phyloP scores from a whole-genome alignment of 768 basidiomycete genomes.

The Lactifluus piperatus region DNA sequence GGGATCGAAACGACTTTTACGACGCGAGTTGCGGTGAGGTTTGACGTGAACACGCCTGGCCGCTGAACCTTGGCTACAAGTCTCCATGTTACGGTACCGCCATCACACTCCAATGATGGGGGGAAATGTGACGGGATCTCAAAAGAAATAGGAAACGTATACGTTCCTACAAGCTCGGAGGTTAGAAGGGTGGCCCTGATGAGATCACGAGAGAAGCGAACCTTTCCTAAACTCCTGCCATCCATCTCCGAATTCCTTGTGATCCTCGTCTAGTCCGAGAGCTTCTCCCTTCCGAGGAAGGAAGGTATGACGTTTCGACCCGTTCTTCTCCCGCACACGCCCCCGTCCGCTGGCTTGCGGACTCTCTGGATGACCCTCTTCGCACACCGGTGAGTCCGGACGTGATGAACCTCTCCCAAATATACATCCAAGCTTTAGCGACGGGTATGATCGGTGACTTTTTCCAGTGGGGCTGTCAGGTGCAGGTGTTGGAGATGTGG shows the following conservation, averaged over 20 bases:
- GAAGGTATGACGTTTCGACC: constrained; percentile 22
- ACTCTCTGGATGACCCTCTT: constrained; percentile 19
- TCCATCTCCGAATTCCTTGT: constrained; percentile 36
- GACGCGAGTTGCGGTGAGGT: constrained; percentile 59
- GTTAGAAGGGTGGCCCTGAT: neutral
- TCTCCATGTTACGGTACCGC: constrained; percentile 70
- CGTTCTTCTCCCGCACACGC: constrained; percentile 22
- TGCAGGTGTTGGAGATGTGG: neutral
- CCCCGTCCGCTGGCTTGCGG: constrained; percentile 24
- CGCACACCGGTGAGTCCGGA: neutral
- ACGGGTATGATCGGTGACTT: neutral
- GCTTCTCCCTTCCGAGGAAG: constrained; percentile 34
- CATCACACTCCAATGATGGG: constrained; percentile 65
- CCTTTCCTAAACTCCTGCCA: constrained; percentile 92
- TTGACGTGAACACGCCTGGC: constrained; percentile 70
- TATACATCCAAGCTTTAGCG: constrained; percentile 4
- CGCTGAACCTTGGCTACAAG: constrained; percentile 78
- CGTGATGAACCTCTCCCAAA: constrained; percentile 7
- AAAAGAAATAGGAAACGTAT: constrained; percentile 92
- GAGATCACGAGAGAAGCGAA: constrained; percentile 25
- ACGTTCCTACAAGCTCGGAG: constrained; percentile 52
- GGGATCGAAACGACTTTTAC: constrained; percentile 70
- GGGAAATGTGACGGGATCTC: constrained; percentile 72
- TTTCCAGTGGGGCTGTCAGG: neutral
- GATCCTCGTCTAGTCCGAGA: constrained; percentile 35